Percentiles rank a stretch among this genome's conserved stretches.
phyloP scores from a whole-genome alignment of 495 filamentous ascomycete genomes.

The Hypoxylon perforatum region DNA sequence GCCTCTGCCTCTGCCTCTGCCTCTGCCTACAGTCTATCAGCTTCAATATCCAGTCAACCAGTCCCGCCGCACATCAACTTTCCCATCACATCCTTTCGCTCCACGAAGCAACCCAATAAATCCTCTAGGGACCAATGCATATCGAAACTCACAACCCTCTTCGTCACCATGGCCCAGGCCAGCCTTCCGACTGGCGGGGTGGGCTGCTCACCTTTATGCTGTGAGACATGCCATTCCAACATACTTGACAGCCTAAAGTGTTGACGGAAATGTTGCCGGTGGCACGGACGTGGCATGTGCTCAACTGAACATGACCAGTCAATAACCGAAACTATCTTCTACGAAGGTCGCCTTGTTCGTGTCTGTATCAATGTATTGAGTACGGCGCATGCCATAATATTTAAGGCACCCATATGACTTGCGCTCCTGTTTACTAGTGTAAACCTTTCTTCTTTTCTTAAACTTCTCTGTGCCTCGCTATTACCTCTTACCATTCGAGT shows the following conservation, averaged over 20 bases:
- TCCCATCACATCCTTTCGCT: slow-evolving; percentile 4
- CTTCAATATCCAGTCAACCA: slow-evolving; percentile 9
- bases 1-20: too few species aligned
- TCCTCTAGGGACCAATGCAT: slow-evolving; percentile 2
- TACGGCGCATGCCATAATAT: slow-evolving; percentile 10
- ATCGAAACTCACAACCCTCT: slow-evolving; percentile 17
- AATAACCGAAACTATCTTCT: background rate
- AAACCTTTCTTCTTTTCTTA: background rate
- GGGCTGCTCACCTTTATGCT: slow-evolving; percentile 21
- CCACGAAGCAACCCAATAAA: too few species aligned
- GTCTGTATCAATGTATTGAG: background rate
- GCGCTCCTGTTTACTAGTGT: background rate
- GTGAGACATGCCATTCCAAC: slow-evolving; percentile 36
- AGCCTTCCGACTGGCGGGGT: slow-evolving; percentile 21
- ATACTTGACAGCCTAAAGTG: slow-evolving; percentile 17
- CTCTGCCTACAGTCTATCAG: too few species aligned
- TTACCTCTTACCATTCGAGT: background rate
- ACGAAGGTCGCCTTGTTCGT: slow-evolving; percentile 6
- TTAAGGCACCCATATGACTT: slow-evolving; percentile 12
- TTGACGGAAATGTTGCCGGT: slow-evolving; percentile 1
- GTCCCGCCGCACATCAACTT: background rate
- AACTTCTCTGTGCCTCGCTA: background rate
- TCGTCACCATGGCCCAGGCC: slow-evolving; percentile 19
- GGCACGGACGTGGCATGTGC: slow-evolving; percentile 30
- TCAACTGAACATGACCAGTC: slow-evolving; percentile 13